phyloP scores from a whole-genome alignment of 257 asterid species.

The Solanum chiquidenum region DNA sequence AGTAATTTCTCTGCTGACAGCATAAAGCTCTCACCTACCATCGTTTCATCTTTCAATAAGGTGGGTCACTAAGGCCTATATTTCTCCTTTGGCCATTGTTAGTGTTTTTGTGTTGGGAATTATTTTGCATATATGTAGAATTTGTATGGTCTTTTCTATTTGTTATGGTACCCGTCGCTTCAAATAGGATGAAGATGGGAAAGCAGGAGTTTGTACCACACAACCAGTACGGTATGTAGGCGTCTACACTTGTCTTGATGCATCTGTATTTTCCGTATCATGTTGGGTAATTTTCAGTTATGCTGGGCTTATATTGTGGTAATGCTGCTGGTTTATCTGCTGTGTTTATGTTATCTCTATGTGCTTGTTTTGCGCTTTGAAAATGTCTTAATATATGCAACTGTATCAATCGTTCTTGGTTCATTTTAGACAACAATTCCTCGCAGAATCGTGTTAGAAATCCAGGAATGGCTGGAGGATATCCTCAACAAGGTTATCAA shows the following conservation, averaged over 20 bases:
- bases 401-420: conserved; percentile 8
- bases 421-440: conserved; percentile 33
- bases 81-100: neutral
- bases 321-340: neutral
- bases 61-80: neutral
- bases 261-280: neutral
- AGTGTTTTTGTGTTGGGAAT: neutral
- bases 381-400: neutral
- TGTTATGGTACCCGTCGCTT: neutral
- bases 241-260: neutral
- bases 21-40: neutral
- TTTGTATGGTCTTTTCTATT: neutral
- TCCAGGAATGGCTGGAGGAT: conserved; percentile 55
- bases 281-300: neutral
- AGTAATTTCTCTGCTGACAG: neutral
- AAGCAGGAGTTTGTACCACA: conserved; percentile 5
- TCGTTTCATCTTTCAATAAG: neutral
- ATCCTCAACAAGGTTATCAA: conserved; percentile 82
- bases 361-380: neutral
- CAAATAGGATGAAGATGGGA: conserved; percentile 7
- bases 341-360: neutral
- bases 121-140: neutral
- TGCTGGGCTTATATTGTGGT: neutral
- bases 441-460: conserved; percentile 83
- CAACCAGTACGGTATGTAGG: neutral